Conservation (phyloP, 2,329 filamentous ascomycete genomes). For the Penicillium sp. region DNA sequence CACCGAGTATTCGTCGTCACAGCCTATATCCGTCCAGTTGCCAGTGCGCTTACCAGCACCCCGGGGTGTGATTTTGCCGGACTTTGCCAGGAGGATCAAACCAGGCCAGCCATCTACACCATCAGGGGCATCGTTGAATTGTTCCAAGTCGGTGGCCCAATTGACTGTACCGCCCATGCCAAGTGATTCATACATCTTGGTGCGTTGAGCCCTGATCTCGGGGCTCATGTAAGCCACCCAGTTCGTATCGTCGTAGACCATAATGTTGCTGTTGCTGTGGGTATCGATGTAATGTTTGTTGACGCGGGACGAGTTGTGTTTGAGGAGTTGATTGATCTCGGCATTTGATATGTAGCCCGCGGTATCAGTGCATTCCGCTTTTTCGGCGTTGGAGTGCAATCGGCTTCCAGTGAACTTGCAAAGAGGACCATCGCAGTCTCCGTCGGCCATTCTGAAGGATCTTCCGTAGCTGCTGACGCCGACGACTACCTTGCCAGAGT, state of each 20-base stretch:
- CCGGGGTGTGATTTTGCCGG: no score
- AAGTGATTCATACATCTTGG: conserved; percentile 14
- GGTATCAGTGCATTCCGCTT: conserved; percentile 1
- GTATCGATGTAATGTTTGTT: conserved; percentile 5
- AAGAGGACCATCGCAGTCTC: neutral
- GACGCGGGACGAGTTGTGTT: neutral
- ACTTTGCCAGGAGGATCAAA: neutral
- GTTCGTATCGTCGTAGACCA: conserved; percentile 34
- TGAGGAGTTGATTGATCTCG: conserved; percentile 18
- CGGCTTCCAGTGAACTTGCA: neutral
- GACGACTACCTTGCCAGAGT: neutral
- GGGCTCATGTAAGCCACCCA: conserved; percentile 38
- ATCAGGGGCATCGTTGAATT: conserved; percentile 3
- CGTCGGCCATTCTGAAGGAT: neutral
- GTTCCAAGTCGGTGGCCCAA: conserved; percentile 36
- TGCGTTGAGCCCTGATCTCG: conserved; percentile 24
- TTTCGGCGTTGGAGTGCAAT: neutral
- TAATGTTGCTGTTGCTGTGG: conserved; percentile 22
- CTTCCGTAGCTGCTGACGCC: conserved; percentile 3
- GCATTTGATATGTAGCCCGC: conserved; percentile 1
- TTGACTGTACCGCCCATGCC: conserved; percentile 33
- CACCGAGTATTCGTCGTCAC: neutral
- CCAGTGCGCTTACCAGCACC: neutral
- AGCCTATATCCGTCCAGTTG: neutral
- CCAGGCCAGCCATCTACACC: neutral